Base-by-base conservation (phyloP, 306 rosid genomes). In the Crotalaria pallida region DNA sequence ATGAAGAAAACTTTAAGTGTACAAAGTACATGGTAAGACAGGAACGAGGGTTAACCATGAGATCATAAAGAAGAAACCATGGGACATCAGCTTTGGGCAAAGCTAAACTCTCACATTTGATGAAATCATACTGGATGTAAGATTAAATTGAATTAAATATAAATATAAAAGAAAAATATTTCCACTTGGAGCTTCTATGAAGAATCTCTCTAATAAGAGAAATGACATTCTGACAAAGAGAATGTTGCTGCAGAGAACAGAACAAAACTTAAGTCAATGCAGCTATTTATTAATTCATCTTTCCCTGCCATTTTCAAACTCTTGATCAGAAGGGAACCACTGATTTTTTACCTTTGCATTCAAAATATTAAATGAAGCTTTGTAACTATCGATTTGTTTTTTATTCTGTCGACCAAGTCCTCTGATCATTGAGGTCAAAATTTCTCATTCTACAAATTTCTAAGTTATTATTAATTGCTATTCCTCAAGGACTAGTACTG, bases 151-250 rank as follows among this genome's bases (percentile, higher is more conserved):
- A 29, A 29, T 29, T 0, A 29, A 4, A 29, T 3, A 29, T 34
- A 2, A 0, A 26, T 7, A 34, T 34, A 34, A 34, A 34, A 34
- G 40, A 34, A 34, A 34, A 6, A 6, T 34, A 34, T 34, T 53
- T 43, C 26, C 61, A 17, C 16, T 0, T 55, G 61, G 61, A 57
- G 63, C 61, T 16, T 16, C 9, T 4, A 43, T 41, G n/a, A 58
- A 60, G 75, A 55, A 5, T 26, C 29, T 38, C 12, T 65, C 2
- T 9, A 47, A 27, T 33, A 7, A 7, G 11, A 5, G 38, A 61
- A 23, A 49, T 41, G 58, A 48, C 69, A 73, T 48, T 23, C 7
- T 64, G 78, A 55, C 82, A 73, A 64, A 71, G 64, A 65, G 58
- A 23, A 65, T 19, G 44, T 24, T 34, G 67, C 18, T 26, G 61